Evolutionary conservation across 2,329 filamentous ascomycete genomes (phyloP).

Genomic region (Diaporthe citriasiana): DNA sequence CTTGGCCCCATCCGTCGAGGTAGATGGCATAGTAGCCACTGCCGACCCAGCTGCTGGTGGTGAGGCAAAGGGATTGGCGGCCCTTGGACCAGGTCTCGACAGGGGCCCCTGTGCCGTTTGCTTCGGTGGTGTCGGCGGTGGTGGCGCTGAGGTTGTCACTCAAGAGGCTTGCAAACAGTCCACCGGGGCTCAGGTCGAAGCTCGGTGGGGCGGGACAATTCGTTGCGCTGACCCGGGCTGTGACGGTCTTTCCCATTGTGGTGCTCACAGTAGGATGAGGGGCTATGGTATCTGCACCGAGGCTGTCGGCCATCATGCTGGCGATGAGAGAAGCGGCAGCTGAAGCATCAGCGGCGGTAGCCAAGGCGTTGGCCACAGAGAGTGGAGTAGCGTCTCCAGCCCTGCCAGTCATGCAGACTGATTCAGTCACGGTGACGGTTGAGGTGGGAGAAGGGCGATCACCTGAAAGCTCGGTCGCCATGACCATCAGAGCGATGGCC

Average conservation of each 20-base stretch:
- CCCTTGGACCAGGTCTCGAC: background rate
- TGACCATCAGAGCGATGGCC: background rate
- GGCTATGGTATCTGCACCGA: no score
- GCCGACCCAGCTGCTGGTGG: background rate
- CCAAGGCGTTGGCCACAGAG: background rate
- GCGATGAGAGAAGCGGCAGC: background rate
- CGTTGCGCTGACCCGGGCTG: background rate
- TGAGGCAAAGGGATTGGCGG: background rate
- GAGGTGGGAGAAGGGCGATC: background rate
- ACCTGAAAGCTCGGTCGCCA: background rate
- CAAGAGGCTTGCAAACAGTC: background rate
- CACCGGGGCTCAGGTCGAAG: background rate
- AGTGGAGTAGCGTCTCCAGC: background rate
- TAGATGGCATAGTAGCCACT: background rate
- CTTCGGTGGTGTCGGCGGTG: background rate
- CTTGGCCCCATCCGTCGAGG: constrained; percentile 16
- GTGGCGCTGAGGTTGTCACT: background rate
- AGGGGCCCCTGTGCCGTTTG: background rate
- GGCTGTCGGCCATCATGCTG: background rate
- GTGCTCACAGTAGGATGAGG: background rate
- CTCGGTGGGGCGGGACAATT: background rate
- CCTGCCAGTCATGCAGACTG: background rate
- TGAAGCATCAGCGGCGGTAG: constrained; percentile 2
- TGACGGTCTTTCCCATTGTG: constrained; percentile 9
- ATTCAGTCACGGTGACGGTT: background rate